Conservation (phyloP, 2,329 filamentous ascomycete genomes). For the Alternaria conjuncta region DNA sequence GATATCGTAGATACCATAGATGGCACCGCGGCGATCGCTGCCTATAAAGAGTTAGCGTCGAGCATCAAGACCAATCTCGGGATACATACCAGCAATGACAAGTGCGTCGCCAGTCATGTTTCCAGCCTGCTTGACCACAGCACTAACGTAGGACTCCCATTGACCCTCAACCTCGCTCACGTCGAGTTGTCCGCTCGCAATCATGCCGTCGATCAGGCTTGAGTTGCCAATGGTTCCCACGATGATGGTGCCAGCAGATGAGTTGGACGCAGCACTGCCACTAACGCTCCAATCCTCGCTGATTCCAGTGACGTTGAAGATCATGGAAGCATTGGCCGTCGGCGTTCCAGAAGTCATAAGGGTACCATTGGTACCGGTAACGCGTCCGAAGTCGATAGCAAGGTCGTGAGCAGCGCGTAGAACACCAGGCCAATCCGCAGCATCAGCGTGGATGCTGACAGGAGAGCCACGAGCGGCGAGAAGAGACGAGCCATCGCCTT, state of each 20-base stretch:
- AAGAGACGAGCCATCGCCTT: constrained; percentile 46
- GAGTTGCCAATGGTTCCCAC: constrained; percentile 73
- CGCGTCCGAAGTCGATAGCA: constrained; percentile 72
- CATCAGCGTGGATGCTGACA: constrained; percentile 44
- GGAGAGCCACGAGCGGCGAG: constrained; percentile 40
- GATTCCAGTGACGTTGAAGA: constrained; percentile 52
- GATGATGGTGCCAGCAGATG: constrained; percentile 61
- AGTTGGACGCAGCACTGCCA: constrained; percentile 7
- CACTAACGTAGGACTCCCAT: constrained; percentile 73
- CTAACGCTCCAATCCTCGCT: constrained; percentile 44
- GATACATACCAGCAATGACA: constrained; percentile 64
- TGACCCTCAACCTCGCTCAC: constrained; percentile 63
- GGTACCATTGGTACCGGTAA: constrained; percentile 70
- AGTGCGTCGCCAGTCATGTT: constrained; percentile 64
- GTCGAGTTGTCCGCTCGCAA: constrained; percentile 64
- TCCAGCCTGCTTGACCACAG: constrained; percentile 64
- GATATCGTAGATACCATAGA: constrained; percentile 74
- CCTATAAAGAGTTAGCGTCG: constrained; percentile 28
- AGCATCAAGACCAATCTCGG: not conserved
- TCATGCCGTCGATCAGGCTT: constrained; percentile 64
- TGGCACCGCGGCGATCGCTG: constrained; percentile 70
- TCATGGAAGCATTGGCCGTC: constrained; percentile 54
- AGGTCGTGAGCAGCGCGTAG: constrained; percentile 72
- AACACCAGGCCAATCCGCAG: constrained; percentile 69
- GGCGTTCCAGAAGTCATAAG: constrained; percentile 58